phyloP scores from a whole-genome alignment of 2,329 filamentous ascomycete species.

The Ascochyta rabiei region DNA sequence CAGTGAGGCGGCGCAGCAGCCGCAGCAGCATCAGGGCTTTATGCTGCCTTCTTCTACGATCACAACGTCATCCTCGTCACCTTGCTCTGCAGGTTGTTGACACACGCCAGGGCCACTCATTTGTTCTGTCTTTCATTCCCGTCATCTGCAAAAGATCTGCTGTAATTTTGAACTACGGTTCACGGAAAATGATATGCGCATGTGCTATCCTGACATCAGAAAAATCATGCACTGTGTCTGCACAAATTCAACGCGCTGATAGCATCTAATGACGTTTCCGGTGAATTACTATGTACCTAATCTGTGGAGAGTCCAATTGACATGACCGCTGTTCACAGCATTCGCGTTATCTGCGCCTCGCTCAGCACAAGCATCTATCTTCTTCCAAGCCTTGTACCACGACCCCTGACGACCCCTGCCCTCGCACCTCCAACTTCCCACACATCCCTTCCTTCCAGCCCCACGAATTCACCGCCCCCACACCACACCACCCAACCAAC shows the following conservation, averaged over 20 bases:
- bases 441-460: neutral
- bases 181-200: neutral
- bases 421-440: neutral
- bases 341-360: neutral
- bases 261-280: neutral
- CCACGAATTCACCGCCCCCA: neutral
- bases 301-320: neutral
- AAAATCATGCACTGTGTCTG: neutral
- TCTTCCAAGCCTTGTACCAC: neutral
- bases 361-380: too few species aligned
- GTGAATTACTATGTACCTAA: neutral
- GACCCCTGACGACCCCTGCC: neutral
- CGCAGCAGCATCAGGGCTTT: neutral
- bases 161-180: neutral
- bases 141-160: neutral
- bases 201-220: neutral
- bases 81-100: neutral
- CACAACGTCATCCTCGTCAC: neutral
- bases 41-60: neutral
- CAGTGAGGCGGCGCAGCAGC: neutral
- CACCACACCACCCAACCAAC: neutral
- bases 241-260: neutral
- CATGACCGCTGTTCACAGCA: neutral
- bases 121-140: neutral
- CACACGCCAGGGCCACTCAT: slow-evolving; percentile 28